Evolutionary conservation across 2,329 filamentous ascomycete genomes (phyloP), one percentile per base, ranked within the genome.

Genomic region (Xylaria sp.): DNA sequence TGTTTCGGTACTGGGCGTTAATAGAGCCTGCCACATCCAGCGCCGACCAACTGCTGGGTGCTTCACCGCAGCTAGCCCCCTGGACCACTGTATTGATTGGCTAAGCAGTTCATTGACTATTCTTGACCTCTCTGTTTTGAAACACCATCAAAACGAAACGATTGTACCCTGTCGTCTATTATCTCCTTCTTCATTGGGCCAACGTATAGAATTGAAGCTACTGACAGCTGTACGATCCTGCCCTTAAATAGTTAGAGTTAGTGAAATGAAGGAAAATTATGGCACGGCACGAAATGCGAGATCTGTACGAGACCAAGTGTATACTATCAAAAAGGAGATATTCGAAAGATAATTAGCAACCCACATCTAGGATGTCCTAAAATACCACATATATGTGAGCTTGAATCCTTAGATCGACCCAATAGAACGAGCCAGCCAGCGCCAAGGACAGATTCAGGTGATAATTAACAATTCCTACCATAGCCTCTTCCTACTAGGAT

Each of bases 141-240:
- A 75, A 75, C 74, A 64, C 29, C 54, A 65, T 62, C 42, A 59
- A 32, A 23, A 51, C 60, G 58, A 71, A 71, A 71, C 63, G 63
- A 64, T 66, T 66, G 69, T 66, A 32, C 29, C 62, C 8, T 25
- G n/a, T 44, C 32, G 21, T 32, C 32, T 35, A 2, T 35, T 37
- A n/a, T 42, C 60, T 60, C 55, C 60, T 66, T 61, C 59, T 66
- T 8, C 44, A 55, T 66, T 35, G n/a, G 55, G 47, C 48, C 13
- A 44, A 40, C 6, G 13, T n/a, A 13, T 21, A 62, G n/a, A 35
- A 21, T 23, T 16, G 51, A 35, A 16, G 51, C 40, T 44, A 44
- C 16, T 23, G 3, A 35, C 13, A 53, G 10, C 21, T 2, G n/a
- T 37, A 35, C 21, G 10, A 55, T 55, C 29, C 13, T 8, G 9